Evolutionary conservation across 495 filamentous ascomycete genomes (phyloP).

Genomic region (Filosporella fistucella): DNA sequence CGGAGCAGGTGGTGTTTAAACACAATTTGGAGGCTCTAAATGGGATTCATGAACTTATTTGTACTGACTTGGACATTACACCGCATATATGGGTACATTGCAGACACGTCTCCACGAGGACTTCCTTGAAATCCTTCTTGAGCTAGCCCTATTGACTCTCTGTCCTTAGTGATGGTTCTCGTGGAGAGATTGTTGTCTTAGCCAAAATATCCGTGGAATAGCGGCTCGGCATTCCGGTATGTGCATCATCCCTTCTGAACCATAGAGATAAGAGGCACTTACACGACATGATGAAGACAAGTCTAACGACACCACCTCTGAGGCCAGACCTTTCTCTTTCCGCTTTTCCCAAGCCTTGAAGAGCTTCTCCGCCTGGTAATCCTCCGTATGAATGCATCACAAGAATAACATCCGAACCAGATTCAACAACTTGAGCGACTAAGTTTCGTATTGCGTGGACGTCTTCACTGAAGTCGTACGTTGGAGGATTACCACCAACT

Average conservation of each 20-base stretch:
- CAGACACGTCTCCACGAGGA: slow-evolving; percentile 23
- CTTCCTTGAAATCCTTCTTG: slow-evolving; percentile 27
- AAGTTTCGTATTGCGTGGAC: slow-evolving; percentile 23
- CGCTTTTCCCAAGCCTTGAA: slow-evolving; percentile 32
- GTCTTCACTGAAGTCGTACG: slow-evolving; percentile 29
- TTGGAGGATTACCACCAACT: slow-evolving; percentile 32
- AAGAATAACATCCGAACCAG: slow-evolving; percentile 34
- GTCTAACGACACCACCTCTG: slow-evolving; percentile 32
- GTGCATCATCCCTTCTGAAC: too few relatives aligned
- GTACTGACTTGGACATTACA: slow-evolving; percentile 30
- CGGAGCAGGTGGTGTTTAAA: background rate
- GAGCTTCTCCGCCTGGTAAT: slow-evolving; percentile 34
- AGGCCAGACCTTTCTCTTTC: slow-evolving; percentile 26
- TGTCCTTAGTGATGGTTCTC: too few relatives aligned
- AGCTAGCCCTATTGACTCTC: slow-evolving; percentile 13
- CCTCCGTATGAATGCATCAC: slow-evolving; percentile 40
- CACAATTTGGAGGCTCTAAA: too few relatives aligned
- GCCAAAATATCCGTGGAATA: too few relatives aligned
- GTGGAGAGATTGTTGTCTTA: too few relatives aligned
- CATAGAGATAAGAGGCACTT: slow-evolving; percentile 7
- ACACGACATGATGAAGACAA: slow-evolving; percentile 23
- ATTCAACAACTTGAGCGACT: slow-evolving; percentile 22
- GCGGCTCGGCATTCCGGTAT: too few relatives aligned
- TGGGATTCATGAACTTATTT: background rate
- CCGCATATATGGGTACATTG: slow-evolving; percentile 30